phyloP scores from a whole-genome alignment of 495 filamentous ascomycete genomes.

The Ramalina intermedia region DNA sequence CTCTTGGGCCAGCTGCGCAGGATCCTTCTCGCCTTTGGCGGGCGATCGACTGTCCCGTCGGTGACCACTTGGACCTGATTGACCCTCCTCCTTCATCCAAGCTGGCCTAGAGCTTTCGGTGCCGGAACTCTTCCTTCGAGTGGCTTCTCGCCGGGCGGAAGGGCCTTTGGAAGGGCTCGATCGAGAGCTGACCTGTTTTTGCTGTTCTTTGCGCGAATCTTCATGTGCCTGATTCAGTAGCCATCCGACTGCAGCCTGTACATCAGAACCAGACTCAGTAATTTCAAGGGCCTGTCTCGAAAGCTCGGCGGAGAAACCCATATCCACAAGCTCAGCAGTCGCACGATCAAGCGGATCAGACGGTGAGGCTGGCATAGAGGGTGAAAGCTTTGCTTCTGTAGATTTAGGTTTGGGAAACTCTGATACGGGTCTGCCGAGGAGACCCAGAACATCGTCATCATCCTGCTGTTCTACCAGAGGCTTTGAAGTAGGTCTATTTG shows the following conservation, averaged over 20 bases:
- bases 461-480: slow-evolving; percentile 6
- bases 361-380: slow-evolving; percentile 22
- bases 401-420: slow-evolving; percentile 42
- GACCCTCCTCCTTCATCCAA: slow-evolving; percentile 30
- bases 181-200: slow-evolving; percentile 17
- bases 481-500: neutral
- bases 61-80: slow-evolving; percentile 21
- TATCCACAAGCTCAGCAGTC: slow-evolving; percentile 83
- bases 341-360: slow-evolving; percentile 60
- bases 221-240: slow-evolving; percentile 81
- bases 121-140: slow-evolving; percentile 24
- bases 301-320: slow-evolving; percentile 80
- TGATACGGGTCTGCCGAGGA: slow-evolving; percentile 75
- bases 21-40: slow-evolving; percentile 52
- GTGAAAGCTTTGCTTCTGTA: slow-evolving; percentile 25
- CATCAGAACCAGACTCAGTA: slow-evolving; percentile 63
- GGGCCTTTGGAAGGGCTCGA: slow-evolving; percentile 20
- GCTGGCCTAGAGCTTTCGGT: slow-evolving; percentile 26
- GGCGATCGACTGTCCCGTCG: slow-evolving; percentile 42
- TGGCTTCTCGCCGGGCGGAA: slow-evolving; percentile 19
- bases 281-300: slow-evolving; percentile 61
- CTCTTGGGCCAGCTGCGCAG: slow-evolving; percentile 66
- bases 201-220: slow-evolving; percentile 44
- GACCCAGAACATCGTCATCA: slow-evolving; percentile 80
- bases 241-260: slow-evolving; percentile 81